phyloP scores from a whole-genome alignment of 768 basidiomycete genomes.

The Lactarius evosmus region DNA sequence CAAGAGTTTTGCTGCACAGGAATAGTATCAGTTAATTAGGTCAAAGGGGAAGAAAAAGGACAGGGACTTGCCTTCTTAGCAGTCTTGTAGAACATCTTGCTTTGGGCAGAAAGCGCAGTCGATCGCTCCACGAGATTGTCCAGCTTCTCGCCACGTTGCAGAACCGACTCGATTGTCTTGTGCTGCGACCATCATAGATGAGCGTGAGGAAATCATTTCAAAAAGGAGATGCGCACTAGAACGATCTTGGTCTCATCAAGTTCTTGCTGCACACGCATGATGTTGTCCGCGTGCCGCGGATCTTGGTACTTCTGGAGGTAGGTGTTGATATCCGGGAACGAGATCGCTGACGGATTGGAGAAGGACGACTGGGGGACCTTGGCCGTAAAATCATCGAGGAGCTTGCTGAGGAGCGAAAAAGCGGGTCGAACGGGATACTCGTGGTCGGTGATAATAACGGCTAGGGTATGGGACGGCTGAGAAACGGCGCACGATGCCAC shows the following conservation, averaged over 20 bases:
- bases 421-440: conserved; percentile 97
- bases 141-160: conserved; percentile 94
- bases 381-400: conserved; percentile 87
- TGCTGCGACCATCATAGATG: conserved; percentile 52
- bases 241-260: conserved; percentile 99
- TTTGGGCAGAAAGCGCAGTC: conserved; percentile 80
- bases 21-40: neutral
- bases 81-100: conserved; percentile 99
- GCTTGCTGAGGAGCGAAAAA: conserved; percentile 89
- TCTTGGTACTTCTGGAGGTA: conserved; percentile 95
- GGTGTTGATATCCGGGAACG: conserved; percentile 69
- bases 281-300: conserved; percentile 93
- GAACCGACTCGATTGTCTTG: conserved; percentile 97
- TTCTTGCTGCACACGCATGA: conserved; percentile 98
- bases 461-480: conserved; percentile 39
- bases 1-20: conserved; percentile 85
- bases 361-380: conserved; percentile 74
- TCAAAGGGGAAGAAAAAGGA: neutral
- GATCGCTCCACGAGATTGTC: conserved; percentile 95
- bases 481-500: conserved; percentile 19
- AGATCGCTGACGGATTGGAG: conserved; percentile 61
- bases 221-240: conserved; percentile 55
- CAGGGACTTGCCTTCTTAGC: conserved; percentile 82
- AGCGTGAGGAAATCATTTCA: neutral
- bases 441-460: conserved; percentile 88